Evolutionary conservation across 2,329 filamentous ascomycete species (phyloP), one percentile per base, ranked within the genome.

Genomic region (Apiospora arundinis): DNA sequence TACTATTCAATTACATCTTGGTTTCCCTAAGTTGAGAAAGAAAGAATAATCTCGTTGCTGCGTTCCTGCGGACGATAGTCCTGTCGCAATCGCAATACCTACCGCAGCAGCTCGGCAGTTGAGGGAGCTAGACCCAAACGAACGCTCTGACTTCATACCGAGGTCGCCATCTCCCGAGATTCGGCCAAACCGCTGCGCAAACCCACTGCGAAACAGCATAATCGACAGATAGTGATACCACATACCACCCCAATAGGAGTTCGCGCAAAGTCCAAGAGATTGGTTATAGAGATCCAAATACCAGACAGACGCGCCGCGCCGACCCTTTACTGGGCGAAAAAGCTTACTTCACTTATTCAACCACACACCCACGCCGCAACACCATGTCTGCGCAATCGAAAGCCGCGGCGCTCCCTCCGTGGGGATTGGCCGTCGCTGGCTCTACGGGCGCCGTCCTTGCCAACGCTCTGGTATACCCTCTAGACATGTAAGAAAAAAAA

Each of bases 381-480:
- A 40, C 70, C 72, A 89, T 90, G 88, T 82, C 84, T 71, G 85
- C 80, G 69, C 87, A 88, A 77, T 90, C 88, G 49, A 95, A 95
- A 82, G 87, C 90, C 74, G 86, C 86, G 69, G 86, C 86, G 75
- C 89, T 98, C 72, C 95, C 96, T 56, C 93, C 96, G 70, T 98
- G 95, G 95, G 95, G 95, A 70, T 92, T 92, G 80, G 96, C 96
- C 70, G 91, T 97, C 75, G 95, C 96, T 74, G 96, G 96, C 78
- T 94, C 96, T 69, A 93, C 94, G 25, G 96, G 96, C 73, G 96
- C 96, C 66, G 94, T 98, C 48, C 87, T 99, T 72, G 96, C 96
- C 72, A 99, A 99, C 86, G 93, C 95, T 63, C 85, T 98, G 74
- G 95, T 98, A 71, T 99, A 99, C 83, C 96, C 96, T 66, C 88